Base-by-base conservation (phyloP, 257 asterid genomes). In the Paraleonurus japonicus region DNA sequence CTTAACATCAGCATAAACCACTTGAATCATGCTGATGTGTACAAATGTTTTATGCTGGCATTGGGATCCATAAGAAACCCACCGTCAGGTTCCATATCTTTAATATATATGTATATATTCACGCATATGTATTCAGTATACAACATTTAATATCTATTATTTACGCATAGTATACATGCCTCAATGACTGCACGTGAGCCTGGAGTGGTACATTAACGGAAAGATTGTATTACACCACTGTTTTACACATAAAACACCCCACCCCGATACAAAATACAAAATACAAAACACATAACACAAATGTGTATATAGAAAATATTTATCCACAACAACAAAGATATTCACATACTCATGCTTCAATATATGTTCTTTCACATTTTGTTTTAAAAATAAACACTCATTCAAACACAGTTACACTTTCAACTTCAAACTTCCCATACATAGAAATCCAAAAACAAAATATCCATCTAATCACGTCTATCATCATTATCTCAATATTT, bases 381-480 rank as follows among this genome's bases (percentile, higher is more conserved):
- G 32, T 7, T 69, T 20, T 30, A 41, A 3, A 48, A 37, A n/a
- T 2, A 39, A 32, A 35, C 23, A 6, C 13, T 17, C 51, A 12
- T 5, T 3, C 13, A 4, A 3, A 60, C 23, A 12, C 22, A 16
- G 28, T 45, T 15, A 10, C 43, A 61, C 27, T 27, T 27, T 45
- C 51, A 17, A 33, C 51, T 12, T 30, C 76, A 61, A 61, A 48
- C 16, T 41, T 15, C 13, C 60, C 47, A 23, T 33, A 45, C 50
- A 57, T 12, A 59, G 58, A 71, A 65, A 77, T 71, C 74, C 59
- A 67, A 16, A n/a, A 61, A 51, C 71, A 75, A 35, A 5, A 12
- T 16, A 22, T 3, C 41, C 57, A 39, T 57, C 57, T 32, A 33
- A n/a, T 24, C 73, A n/a, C 67, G 12, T 59, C 23, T 37, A 47